Evolutionary conservation across 2,329 filamentous ascomycete genomes (phyloP).

Genomic region (Aspergillus hortae): DNA sequence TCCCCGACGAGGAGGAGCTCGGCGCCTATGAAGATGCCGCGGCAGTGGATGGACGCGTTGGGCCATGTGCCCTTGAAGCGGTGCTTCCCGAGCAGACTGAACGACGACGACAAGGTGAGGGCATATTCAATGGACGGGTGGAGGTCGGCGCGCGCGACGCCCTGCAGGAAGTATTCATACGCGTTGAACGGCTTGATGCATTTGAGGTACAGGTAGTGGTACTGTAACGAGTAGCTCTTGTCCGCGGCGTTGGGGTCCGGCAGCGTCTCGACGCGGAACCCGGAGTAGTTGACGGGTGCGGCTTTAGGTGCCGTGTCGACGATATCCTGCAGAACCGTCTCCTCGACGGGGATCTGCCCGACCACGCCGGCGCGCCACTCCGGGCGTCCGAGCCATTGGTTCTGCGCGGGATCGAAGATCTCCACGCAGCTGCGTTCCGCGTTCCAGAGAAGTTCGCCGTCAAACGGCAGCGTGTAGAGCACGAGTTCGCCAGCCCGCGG

Average conservation of each 20-base stretch:
- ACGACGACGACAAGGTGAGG: constrained; percentile 50
- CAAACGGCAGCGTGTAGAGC: constrained; percentile 44
- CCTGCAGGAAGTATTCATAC: constrained; percentile 50
- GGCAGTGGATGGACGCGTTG: constrained; percentile 49
- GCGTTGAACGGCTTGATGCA: constrained; percentile 54
- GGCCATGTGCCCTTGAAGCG: constrained; percentile 55
- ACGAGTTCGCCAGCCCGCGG: constrained; percentile 57
- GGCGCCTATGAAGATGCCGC: constrained; percentile 54
- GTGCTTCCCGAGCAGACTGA: constrained; percentile 52
- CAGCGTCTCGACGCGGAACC: constrained; percentile 57
- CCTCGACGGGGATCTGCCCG: constrained; percentile 48
- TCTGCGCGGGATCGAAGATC: constrained; percentile 29
- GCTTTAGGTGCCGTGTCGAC: constrained; percentile 36
- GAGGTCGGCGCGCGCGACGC: constrained; percentile 38
- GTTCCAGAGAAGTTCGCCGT: constrained; percentile 39
- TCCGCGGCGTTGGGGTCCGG: constrained; percentile 49
- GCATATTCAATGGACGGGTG: constrained; percentile 56
- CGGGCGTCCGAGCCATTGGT: constrained; percentile 36
- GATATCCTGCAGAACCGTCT: constrained; percentile 46
- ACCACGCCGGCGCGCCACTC: constrained; percentile 58
- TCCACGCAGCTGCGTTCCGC: constrained; percentile 23
- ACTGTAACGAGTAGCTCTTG: constrained; percentile 52
- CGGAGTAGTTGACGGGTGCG: constrained; percentile 47
- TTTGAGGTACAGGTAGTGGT: constrained; percentile 53
- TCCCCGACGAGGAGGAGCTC: constrained; percentile 56